These are phyloP conservation scores for Colletotrichum graminicola DNA, from an alignment of 2,329 filamentous ascomycete genomes.

Conservation along the genomic window DNA sequence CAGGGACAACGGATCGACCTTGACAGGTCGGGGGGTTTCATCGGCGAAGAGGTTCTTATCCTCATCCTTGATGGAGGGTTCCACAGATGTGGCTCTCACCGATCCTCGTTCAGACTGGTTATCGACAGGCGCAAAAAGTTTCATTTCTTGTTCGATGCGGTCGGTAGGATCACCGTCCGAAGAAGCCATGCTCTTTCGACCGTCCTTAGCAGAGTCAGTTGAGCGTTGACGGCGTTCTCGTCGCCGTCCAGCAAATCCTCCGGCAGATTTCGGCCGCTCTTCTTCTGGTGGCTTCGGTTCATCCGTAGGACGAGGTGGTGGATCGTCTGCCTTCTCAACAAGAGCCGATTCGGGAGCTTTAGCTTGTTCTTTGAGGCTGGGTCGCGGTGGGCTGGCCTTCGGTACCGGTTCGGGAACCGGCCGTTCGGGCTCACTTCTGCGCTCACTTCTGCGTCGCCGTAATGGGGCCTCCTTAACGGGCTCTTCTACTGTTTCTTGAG, in stretches of 20 bases:
- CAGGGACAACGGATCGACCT: slow-evolving; percentile 60
- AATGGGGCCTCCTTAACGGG: background rate
- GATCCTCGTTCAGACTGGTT: slow-evolving; percentile 69
- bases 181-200: slow-evolving; percentile 59
- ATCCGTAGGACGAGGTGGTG: background rate
- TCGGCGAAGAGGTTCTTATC: slow-evolving; percentile 50
- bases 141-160: slow-evolving; percentile 68
- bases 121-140: slow-evolving; percentile 66
- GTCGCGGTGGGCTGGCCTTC: background rate
- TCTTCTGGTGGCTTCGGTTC: slow-evolving; percentile 38
- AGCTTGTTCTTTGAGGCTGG: background rate
- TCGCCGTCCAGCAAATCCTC: slow-evolving; percentile 61
- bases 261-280: slow-evolving; percentile 52
- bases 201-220: slow-evolving; percentile 61
- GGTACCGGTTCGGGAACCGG: background rate
- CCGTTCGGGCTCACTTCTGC: slow-evolving; percentile 12
- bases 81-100: slow-evolving; percentile 62
- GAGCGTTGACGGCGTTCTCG: slow-evolving; percentile 57
- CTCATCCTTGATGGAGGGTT: slow-evolving; percentile 51
- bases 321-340: background rate
- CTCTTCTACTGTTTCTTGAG: background rate
- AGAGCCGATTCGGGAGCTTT: background rate
- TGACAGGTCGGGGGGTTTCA: slow-evolving; percentile 62
- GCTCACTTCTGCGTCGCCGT: slow-evolving; percentile 17
- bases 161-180: slow-evolving; percentile 67